phyloP scores from a whole-genome alignment of 441 rosid genomes.

The Macaranga tanarius region DNA sequence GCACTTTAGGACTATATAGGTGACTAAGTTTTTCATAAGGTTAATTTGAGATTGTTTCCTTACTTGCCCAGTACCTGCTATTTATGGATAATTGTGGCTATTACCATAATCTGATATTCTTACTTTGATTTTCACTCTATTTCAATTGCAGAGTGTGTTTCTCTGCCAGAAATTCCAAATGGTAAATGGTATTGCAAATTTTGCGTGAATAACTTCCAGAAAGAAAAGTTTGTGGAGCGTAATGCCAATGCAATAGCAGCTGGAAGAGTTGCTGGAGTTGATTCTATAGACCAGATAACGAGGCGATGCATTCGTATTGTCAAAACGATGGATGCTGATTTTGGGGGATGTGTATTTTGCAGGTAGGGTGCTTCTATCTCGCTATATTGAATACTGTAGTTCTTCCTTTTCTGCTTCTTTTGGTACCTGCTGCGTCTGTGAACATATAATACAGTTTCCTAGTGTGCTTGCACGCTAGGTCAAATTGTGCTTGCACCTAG shows the following conservation, averaged over 20 bases:
- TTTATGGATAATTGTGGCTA: slow-evolving; percentile 1
- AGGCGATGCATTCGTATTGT: slow-evolving; percentile 85
- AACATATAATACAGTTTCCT: background rate
- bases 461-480: background rate
- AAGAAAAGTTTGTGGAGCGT: slow-evolving; percentile 65
- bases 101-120: background rate
- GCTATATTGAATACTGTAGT: background rate
- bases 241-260: slow-evolving; percentile 87
- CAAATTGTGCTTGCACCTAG: background rate
- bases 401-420: background rate
- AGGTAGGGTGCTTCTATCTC: slow-evolving; percentile 43
- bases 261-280: slow-evolving; percentile 84
- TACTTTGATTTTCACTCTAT: background rate
- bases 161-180: slow-evolving; percentile 47
- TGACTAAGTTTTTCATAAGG: background rate
- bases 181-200: slow-evolving; percentile 81
- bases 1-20: background rate
- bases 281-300: slow-evolving; percentile 79
- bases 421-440: background rate
- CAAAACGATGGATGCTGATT: slow-evolving; percentile 53
- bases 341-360: slow-evolving; percentile 86
- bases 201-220: slow-evolving; percentile 57
- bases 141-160: slow-evolving; percentile 53
- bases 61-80: background rate
- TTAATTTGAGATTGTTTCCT: background rate